phyloP scores from a whole-genome alignment of 192 early-diverging fungal species.

The Gigaspora rosea region DNA sequence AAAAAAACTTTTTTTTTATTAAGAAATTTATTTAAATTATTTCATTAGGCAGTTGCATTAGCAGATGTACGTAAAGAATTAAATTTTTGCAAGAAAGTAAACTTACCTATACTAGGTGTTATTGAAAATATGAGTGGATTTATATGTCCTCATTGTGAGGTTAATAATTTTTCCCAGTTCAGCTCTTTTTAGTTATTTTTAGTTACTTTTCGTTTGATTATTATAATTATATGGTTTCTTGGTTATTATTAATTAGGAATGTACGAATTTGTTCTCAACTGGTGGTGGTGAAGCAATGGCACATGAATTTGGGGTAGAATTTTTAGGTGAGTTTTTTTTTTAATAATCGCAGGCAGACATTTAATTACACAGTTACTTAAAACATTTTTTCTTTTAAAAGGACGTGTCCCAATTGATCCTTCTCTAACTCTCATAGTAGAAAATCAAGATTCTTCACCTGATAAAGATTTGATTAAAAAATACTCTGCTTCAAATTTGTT shows the following conservation, averaged over 20 bases:
- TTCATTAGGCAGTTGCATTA: constrained; percentile 55
- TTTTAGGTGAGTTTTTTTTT: constrained; percentile 58
- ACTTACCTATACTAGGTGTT: constrained; percentile 83
- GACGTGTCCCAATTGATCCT: constrained; percentile 91
- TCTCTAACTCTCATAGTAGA: constrained; percentile 67
- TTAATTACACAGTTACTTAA: no score
- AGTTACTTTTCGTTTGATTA: no score
- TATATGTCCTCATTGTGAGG: constrained; percentile 83
- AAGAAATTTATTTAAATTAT: constrained; percentile 55
- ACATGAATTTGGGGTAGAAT: constrained; percentile 78
- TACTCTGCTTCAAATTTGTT: constrained; percentile 56
- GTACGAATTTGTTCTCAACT: constrained; percentile 88
- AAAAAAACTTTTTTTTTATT: constrained; percentile 34
- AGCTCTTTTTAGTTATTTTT: no score
- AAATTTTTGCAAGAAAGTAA: constrained; percentile 89
- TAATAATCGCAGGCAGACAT: neutral
- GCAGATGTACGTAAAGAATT: constrained; percentile 94
- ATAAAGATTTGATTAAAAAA: constrained; percentile 45
- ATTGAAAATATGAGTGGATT: constrained; percentile 98
- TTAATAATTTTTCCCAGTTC: constrained; percentile 20
- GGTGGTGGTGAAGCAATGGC: constrained; percentile 94
- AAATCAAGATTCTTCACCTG: constrained; percentile 33
- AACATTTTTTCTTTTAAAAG: neutral
- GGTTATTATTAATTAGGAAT: constrained; percentile 57
- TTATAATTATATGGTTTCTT: neutral